A percentile compares a stretch with the other conserved stretches of the same genome.
phyloP scores from a whole-genome alignment of 768 basidiomycete genomes.

The Russula griseocarnosa region DNA sequence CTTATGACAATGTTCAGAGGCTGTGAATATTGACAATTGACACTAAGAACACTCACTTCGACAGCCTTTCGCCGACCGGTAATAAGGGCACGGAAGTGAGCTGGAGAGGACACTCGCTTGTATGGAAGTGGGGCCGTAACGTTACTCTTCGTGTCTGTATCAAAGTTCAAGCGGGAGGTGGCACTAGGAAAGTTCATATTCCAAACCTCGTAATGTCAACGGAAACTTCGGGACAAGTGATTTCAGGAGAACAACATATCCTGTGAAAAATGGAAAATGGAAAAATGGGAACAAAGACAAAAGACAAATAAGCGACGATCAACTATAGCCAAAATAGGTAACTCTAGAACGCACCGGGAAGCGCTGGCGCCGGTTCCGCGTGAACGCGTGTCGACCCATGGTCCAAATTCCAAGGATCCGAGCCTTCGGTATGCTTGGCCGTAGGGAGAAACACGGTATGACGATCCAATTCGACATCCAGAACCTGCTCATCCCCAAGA shows the following conservation, averaged over 20 bases:
- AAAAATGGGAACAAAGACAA: not conserved
- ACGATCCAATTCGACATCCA: constrained; percentile 49
- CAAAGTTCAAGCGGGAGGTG: constrained; percentile 6
- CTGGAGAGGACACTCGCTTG: constrained; percentile 36
- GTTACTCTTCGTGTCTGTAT: constrained; percentile 39
- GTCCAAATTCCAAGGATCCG: constrained; percentile 22
- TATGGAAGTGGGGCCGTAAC: constrained; percentile 37
- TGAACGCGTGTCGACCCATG: not conserved
- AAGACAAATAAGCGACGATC: constrained; percentile 10
- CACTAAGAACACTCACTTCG: constrained; percentile 42
- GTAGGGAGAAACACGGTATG: constrained; percentile 39
- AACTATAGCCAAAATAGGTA: not conserved
- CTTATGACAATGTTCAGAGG: constrained; percentile 34
- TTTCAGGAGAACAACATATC: constrained; percentile 35
- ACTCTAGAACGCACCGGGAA: not conserved
- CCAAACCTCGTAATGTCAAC: constrained; percentile 43
- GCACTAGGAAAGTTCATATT: not conserved
- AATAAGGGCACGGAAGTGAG: constrained; percentile 37
- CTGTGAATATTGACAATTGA: not conserved
- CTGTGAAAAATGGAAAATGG: constrained; percentile 29
- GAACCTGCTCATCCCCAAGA: constrained; percentile 47
- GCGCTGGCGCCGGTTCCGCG: not conserved
- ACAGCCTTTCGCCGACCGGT: constrained; percentile 47
- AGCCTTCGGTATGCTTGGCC: constrained; percentile 18
- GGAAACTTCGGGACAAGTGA: constrained; percentile 42